Percentiles rank a stretch among this genome's conserved stretches.
Evolutionary conservation across 2,329 filamentous ascomycete species (phyloP).

Genomic region (Penicillium sp.): DNA sequence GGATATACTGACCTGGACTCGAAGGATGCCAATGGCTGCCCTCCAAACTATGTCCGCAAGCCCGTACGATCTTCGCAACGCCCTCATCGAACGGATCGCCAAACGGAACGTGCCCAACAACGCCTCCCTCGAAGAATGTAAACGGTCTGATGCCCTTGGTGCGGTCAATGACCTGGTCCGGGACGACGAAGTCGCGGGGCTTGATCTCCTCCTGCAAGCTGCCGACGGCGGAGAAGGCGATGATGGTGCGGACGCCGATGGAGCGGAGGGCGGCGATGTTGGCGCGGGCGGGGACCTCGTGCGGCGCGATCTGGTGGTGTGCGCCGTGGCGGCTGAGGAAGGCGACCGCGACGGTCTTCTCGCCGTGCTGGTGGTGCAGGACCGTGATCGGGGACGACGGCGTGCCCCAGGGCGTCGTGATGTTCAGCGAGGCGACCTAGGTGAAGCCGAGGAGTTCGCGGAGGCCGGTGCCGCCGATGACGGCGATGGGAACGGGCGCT

Average conservation of each 20-base stretch:
- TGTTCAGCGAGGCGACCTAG: constrained; percentile 77
- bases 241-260: constrained; percentile 86
- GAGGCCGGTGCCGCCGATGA: constrained; percentile 92
- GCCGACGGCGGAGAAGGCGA: constrained; percentile 95
- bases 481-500: constrained; percentile 76
- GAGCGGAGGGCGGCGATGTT: constrained; percentile 97
- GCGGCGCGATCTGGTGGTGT: constrained; percentile 87
- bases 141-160: constrained; percentile 94
- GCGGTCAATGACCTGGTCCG: constrained; percentile 95
- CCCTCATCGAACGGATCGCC: constrained; percentile 89
- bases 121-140: constrained; percentile 83
- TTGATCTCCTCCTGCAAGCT: constrained; percentile 90
- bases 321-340: constrained; percentile 93
- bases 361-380: constrained; percentile 77
- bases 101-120: constrained; percentile 94
- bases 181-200: constrained; percentile 94
- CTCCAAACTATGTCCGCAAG: constrained; percentile 76
- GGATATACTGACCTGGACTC: too few species aligned
- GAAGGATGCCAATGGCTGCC: constrained; percentile 48
- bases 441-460: constrained; percentile 85
- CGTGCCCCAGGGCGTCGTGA: constrained; percentile 84
- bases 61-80: constrained; percentile 75
- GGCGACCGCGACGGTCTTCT: constrained; percentile 69
- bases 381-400: constrained; percentile 81
- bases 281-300: constrained; percentile 92